Percentiles rank a stretch among this genome's conserved stretches.
phyloP scores from a whole-genome alignment of 2,329 filamentous ascomycete species.

The Alternaria metachromatica region DNA sequence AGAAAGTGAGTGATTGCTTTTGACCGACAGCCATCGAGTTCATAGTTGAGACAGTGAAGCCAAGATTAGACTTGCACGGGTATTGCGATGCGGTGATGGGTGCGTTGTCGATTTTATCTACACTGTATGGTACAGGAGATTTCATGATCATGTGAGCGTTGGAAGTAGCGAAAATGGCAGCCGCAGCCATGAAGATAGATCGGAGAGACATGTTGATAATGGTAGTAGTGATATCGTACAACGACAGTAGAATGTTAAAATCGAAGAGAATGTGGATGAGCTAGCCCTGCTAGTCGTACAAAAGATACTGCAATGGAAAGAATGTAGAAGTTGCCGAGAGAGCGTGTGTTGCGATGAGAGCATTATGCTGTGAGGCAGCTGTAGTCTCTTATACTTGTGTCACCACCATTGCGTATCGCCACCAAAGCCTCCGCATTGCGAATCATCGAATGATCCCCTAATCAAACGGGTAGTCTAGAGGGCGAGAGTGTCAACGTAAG shows the following conservation, averaged over 20 bases:
- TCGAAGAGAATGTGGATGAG: constrained; percentile 15
- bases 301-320: constrained; percentile 25
- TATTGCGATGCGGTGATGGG: constrained; percentile 72
- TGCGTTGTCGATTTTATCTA: constrained; percentile 61
- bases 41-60: constrained; percentile 40
- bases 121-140: constrained; percentile 67
- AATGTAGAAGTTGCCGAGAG: constrained; percentile 25
- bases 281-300: constrained; percentile 41
- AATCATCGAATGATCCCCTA: constrained; percentile 32
- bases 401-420: constrained; percentile 12
- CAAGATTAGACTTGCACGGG: constrained; percentile 66
- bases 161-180: constrained; percentile 61
- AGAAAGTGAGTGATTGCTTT: constrained; percentile 55
- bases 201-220: constrained; percentile 58
- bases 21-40: constrained; percentile 66
- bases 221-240: constrained; percentile 17
- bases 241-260: not conserved
- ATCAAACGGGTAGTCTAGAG: constrained; percentile 39
- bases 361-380: constrained; percentile 11
- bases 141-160: constrained; percentile 78
- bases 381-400: constrained; percentile 35
- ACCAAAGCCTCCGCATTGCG: constrained; percentile 11
- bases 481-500: constrained; percentile 29
- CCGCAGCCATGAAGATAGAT: constrained; percentile 57
- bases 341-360: constrained; percentile 25